Evolutionary conservation across 495 filamentous ascomycete species (phyloP), one percentile per base, ranked within the genome.

Genomic region (Hypomontagnella monticulosa): DNA sequence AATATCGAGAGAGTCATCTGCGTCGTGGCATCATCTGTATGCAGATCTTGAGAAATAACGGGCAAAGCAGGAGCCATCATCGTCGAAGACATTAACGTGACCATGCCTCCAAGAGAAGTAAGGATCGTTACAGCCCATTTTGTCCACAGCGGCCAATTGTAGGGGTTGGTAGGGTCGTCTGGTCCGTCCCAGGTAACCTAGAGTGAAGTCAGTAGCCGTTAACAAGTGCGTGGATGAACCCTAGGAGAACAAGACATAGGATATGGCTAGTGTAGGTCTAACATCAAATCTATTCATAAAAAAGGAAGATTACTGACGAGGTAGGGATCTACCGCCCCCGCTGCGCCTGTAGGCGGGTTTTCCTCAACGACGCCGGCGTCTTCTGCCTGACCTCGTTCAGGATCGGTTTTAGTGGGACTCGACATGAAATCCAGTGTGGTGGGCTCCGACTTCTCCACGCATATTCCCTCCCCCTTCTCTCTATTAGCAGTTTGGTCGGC

Each of bases 121-220:
- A 60, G 46, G 19, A 51, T 15, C 8, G 47, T 60, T 4, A 83
- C 83, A 2, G 81, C 78, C 88, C 88, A 90, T 75, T 89, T 89
- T 47, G 78, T 75, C 15, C 64, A 71, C 7, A 49, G 72, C 0
- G 76, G 56, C 73, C 73, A 77, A 59, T 77, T 74, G 16, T 66
- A 53, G 0, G 74, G 74, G 42, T 74, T 72, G 1, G 8, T 16
- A 6, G 67, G 69, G 49, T 77, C 74, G 36, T 68, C 43, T 14
- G 54, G 58, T 1, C 57, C 49, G 27, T 71, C 68, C 40, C 40
- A 43, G 15, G 40, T 43, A 2, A 43, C 40, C 40, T 43, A 15
- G 6, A 43, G 40, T 4, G 6, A 16, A 19, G 15, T 15, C 6
- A 16, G 40, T 43, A 18, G 15, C 3, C 40, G 16, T 7, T 14